Evolutionary conservation across 179 eudicot genomes (phyloP).

Genomic region (Carnegiea gigantea): DNA sequence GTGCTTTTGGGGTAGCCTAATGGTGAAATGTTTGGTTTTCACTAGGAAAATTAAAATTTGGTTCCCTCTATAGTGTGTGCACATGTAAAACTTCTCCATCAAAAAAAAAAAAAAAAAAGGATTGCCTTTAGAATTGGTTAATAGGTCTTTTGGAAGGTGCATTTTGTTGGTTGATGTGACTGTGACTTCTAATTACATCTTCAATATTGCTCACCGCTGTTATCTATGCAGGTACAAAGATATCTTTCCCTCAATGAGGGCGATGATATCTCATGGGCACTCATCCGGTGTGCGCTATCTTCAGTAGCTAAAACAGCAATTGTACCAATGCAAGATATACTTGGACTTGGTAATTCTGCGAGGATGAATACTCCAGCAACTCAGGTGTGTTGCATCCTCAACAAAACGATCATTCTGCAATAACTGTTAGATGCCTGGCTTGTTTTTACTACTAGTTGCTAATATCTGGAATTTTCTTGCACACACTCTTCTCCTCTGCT

Average conservation of each 20-base stretch:
- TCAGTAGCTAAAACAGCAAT: constrained; percentile 87
- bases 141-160: not conserved
- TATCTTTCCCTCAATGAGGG: constrained; percentile 57
- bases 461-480: not conserved
- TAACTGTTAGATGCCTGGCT: not conserved
- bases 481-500: not conserved
- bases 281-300: constrained; percentile 65
- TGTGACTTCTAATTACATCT: not conserved
- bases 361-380: constrained; percentile 99
- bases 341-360: constrained; percentile 76
- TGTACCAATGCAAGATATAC: constrained; percentile 95
- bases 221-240: constrained; percentile 53
- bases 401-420: not conserved
- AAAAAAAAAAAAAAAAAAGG: too few species aligned
- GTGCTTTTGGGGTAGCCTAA: too few species aligned
- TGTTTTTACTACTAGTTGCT: not conserved
- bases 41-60: too few species aligned
- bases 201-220: not conserved
- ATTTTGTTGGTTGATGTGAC: not conserved
- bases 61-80: too few species aligned
- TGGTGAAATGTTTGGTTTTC: too few species aligned
- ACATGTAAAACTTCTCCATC: too few species aligned
- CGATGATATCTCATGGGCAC: constrained; percentile 73
- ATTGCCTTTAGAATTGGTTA: not conserved
- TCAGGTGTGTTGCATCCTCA: constrained; percentile 49